phyloP scores from a whole-genome alignment of 1,284 basidiomycete genomes.

The Thecaphora thlaspeos region DNA sequence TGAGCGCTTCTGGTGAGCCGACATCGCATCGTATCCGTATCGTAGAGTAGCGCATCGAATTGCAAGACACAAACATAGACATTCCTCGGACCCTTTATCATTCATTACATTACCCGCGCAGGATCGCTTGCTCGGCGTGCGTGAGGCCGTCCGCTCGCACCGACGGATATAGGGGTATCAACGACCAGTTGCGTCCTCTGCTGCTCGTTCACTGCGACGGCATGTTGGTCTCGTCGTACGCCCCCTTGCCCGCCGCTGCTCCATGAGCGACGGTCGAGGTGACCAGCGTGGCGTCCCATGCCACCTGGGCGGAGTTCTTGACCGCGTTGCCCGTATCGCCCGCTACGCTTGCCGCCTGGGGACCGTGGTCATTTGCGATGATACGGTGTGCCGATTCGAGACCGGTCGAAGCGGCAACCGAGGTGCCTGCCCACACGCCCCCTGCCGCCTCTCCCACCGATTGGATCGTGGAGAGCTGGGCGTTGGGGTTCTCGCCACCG shows the following conservation, averaged over 20 bases:
- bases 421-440: neutral
- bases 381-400: neutral
- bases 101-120: no score
- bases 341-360: neutral
- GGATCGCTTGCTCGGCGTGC: no score
- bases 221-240: neutral
- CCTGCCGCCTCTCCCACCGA: neutral
- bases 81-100: no score
- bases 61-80: no score
- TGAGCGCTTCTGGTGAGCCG: no score
- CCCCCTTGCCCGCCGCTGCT: neutral
- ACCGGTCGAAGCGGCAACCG: neutral
- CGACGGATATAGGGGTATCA: no score
- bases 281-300: neutral
- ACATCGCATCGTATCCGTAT: no score
- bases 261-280: neutral
- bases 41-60: no score
- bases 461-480: neutral
- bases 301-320: neutral
- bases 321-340: neutral
- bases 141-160: no score
- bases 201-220: no score
- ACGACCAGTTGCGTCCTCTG: no score
- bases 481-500: neutral
- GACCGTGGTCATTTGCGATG: neutral